These are phyloP conservation scores for Trichaptum fuscoviolaceum DNA, from an alignment of 768 basidiomycete genomes.

Conservation along the genomic window DNA sequence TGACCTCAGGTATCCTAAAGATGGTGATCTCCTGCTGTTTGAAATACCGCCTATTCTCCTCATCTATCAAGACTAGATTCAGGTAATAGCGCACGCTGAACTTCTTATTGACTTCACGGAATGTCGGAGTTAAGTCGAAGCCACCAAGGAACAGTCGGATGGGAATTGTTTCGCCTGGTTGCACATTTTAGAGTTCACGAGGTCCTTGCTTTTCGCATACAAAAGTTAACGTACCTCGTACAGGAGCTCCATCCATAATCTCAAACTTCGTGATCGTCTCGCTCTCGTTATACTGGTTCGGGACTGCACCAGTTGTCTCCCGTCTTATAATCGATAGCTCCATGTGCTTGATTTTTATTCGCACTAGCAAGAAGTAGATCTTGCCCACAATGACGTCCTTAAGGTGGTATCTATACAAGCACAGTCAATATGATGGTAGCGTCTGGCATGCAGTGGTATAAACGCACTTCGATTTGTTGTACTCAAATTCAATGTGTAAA, in stretches of 20 bases:
- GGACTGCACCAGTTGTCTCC: constrained; percentile 94
- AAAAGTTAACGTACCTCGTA: constrained; percentile 56
- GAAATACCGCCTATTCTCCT: constrained; percentile 96
- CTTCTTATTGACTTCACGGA: constrained; percentile 99
- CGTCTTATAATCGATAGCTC: constrained; percentile 96
- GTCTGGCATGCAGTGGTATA: background rate
- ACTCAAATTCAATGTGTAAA: constrained; percentile 98
- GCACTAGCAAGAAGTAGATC: constrained; percentile 96
- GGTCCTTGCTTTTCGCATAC: background rate
- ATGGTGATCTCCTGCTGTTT: constrained; percentile 96
- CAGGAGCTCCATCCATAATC: constrained; percentile 98
- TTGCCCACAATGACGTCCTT: constrained; percentile 99
- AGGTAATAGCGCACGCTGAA: constrained; percentile 97
- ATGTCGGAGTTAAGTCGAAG: constrained; percentile 97
- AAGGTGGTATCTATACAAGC: constrained; percentile 75
- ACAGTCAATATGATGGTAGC: background rate
- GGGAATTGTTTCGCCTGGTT: constrained; percentile 90
- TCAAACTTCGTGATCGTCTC: constrained; percentile 99
- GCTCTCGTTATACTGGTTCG: constrained; percentile 99
- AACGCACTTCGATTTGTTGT: constrained; percentile 96
- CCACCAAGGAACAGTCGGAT: constrained; percentile 97
- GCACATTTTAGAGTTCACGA: background rate
- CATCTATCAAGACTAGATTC: constrained; percentile 95
- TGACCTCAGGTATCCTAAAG: constrained; percentile 84
- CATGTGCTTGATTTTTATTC: constrained; percentile 99